Base-by-base conservation (phyloP, 108 stramenopile species). In the Cyclotella sp. region DNA sequence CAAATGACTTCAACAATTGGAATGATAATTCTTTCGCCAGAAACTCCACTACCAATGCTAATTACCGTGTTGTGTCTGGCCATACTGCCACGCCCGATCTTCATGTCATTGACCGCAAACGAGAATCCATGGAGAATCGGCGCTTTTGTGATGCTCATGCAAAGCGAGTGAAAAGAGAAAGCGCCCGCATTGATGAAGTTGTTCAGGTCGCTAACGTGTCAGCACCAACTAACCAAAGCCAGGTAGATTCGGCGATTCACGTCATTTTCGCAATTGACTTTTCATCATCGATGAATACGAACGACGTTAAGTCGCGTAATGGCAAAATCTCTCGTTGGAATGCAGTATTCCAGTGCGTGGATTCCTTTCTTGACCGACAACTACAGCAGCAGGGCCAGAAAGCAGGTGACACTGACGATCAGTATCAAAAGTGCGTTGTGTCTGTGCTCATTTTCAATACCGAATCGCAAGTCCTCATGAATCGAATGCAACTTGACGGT, bases 181-280 rank as follows among this genome's bases (percentile, higher is more conserved):
- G 13, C 19, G 4, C 55, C 19, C 21, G 21, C 8, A 55, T 5
- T 24, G 55, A n/a, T 22, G 24, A 12, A n/a, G 24, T 12, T 24
- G 24, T 22, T 55, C 13, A n/a, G 24, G 12, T 5, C 55, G 24
- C 8, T 22, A 55, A 55, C 55, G 34, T 34, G 34, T 34, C 34
- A 34, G 34, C 34, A 34, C 6, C 34, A 34, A 6, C 34, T 34
- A 34, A 34, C 34, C 34, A 34, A 34, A 49, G n/a, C 47, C 18
- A 3, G 9, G 9, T 3, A 49, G 47, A 49, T 49, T 49, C 30
- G 15, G 45, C 45, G 2, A 65, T 43, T 26, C 64, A 65, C 45
- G 44, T 65, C 19, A 46, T 65, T 15, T 65, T 65, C 19, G 64
- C 64, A 28, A 65, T 65, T 24, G 64, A 65, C 41, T 65, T 65